phyloP scores from a whole-genome alignment of 1,284 basidiomycete species.

The Rhizoctonia solani region DNA sequence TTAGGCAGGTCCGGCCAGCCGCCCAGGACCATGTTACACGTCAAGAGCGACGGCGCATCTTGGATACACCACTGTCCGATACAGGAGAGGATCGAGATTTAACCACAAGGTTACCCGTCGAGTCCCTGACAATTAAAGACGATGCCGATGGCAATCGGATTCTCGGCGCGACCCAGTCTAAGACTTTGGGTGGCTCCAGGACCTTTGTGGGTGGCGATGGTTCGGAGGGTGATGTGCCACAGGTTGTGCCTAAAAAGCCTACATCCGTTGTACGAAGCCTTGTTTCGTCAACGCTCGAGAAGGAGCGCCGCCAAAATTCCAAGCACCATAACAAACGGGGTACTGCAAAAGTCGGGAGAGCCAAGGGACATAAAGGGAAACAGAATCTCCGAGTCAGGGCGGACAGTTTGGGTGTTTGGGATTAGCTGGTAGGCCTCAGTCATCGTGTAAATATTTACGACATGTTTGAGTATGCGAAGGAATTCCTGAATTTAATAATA shows the following conservation, averaged over 20 bases:
- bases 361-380: constrained; percentile 85
- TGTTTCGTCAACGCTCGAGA: constrained; percentile 67
- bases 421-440: background rate
- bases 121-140: background rate
- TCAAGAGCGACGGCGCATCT: constrained; percentile 7
- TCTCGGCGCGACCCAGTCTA: background rate
- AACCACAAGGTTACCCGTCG: background rate
- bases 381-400: constrained; percentile 68
- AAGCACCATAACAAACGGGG: constrained; percentile 76
- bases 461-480: background rate
- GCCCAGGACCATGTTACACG: constrained; percentile 8
- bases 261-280: constrained; percentile 26
- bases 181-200: background rate
- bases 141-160: background rate
- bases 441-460: constrained; percentile 1
- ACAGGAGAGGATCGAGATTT: background rate
- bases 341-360: constrained; percentile 65
- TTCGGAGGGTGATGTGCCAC: background rate
- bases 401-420: constrained; percentile 47
- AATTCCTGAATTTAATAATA: constrained; percentile 2
- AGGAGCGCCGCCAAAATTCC: constrained; percentile 64
- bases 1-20: constrained; percentile 23
- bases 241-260: background rate
- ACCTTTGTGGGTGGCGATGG: background rate
- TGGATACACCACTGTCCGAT: constrained; percentile 2